Percentiles rank a stretch among this genome's conserved stretches.
These are phyloP conservation scores for Suillus subaureus DNA, from an alignment of 768 basidiomycete species.

Conservation along the genomic window DNA sequence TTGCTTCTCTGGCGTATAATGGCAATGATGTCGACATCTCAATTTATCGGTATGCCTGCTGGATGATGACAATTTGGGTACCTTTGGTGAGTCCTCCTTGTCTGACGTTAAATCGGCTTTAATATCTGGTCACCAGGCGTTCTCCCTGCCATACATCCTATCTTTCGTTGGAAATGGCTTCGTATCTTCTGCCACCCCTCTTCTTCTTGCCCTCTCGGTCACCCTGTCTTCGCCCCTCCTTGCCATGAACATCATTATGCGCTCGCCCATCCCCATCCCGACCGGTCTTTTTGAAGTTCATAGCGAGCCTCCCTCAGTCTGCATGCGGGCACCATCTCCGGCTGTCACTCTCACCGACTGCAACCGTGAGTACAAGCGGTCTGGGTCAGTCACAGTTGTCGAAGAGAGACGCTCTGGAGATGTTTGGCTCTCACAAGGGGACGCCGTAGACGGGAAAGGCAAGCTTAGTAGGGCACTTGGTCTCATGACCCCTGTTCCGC, in stretches of 20 bases:
- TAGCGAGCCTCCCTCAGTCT: slow-evolving; percentile 42
- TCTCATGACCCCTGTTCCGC: slow-evolving; percentile 65
- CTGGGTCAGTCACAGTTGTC: slow-evolving; percentile 63
- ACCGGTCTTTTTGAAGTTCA: slow-evolving; percentile 62
- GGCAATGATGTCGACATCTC: slow-evolving; percentile 58
- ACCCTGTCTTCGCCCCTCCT: slow-evolving; percentile 70
- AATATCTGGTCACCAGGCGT: slow-evolving; percentile 39
- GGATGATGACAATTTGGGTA: slow-evolving; percentile 69
- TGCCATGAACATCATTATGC: slow-evolving; percentile 60
- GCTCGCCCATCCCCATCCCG: slow-evolving; percentile 67
- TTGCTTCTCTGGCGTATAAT: slow-evolving; percentile 46
- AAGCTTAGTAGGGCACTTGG: slow-evolving; percentile 63
- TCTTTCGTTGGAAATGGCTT: slow-evolving; percentile 43
- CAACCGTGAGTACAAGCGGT: slow-evolving; percentile 56
- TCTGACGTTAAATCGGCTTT: neutral
- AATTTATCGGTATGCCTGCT: slow-evolving; percentile 53
- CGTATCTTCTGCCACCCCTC: slow-evolving; percentile 38
- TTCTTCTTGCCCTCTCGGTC: slow-evolving; percentile 63
- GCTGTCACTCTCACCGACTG: slow-evolving; percentile 32
- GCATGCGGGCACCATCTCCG: slow-evolving; percentile 47
- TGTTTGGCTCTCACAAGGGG: slow-evolving; percentile 74
- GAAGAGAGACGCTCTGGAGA: slow-evolving; percentile 74
- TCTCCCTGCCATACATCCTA: slow-evolving; percentile 65
- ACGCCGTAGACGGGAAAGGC: slow-evolving; percentile 66
- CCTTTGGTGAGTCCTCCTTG: slow-evolving; percentile 56